Conservation (phyloP, 345 rosid genomes). For the Lepidium aucheri region DNA sequence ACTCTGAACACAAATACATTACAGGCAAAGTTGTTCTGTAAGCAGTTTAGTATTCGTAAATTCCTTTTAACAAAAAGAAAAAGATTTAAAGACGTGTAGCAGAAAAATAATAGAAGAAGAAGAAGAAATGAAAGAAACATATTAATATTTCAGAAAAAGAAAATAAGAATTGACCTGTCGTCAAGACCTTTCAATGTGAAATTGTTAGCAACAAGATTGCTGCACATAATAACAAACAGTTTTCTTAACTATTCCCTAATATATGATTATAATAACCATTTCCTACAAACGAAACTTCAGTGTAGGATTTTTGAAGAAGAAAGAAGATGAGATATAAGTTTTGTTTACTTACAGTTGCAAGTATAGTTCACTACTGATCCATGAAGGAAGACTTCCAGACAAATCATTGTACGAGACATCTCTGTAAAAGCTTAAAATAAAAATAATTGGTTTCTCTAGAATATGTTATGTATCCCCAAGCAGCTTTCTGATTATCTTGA, state of each 20-base stretch:
- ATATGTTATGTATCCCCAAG: neutral
- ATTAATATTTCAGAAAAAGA: neutral
- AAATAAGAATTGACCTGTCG: conserved; percentile 34
- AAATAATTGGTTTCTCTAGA: neutral
- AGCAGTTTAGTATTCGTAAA: conserved; percentile 44
- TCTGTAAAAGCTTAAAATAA: conserved; percentile 29
- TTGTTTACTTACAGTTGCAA: conserved; percentile 43
- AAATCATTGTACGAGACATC: conserved; percentile 75
- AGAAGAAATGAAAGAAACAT: too few relatives aligned
- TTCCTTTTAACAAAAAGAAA: conserved; percentile 16
- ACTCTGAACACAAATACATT: neutral
- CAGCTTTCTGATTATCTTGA: neutral
- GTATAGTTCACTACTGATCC: conserved; percentile 40
- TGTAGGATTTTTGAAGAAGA: neutral
- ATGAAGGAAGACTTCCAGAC: conserved; percentile 57
- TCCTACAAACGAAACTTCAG: neutral
- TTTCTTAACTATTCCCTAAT: neutral
- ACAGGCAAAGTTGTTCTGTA: conserved; percentile 62
- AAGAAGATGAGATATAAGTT: neutral
- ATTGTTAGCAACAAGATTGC: conserved; percentile 67
- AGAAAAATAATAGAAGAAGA: neutral
- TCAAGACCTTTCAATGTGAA: conserved; percentile 41
- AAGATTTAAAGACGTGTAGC: neutral
- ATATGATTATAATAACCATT: neutral
- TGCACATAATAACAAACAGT: conserved; percentile 31